Base-by-base conservation (phyloP, 768 basidiomycete genomes). In the Phanerochaete carnosa region DNA sequence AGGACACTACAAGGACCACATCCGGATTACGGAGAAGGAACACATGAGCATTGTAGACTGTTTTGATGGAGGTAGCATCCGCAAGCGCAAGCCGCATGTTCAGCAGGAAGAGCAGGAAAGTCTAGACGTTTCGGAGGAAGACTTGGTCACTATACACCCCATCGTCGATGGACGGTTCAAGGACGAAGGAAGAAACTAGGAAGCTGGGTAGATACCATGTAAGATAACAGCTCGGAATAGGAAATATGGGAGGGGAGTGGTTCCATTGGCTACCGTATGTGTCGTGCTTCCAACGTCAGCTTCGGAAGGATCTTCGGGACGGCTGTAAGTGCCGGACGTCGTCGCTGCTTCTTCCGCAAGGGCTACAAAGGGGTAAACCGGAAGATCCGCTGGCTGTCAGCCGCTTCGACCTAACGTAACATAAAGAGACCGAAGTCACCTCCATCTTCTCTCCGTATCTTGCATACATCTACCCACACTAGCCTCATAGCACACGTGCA, bases 1-100 rank as follows among this genome's bases (percentile, higher is more conserved):
- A 45, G 70, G 71, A 26, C 86, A 88, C 67, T 86, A 88, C 69
- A 76, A 74, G 64, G 78, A 85, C 56, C 78, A 86, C 53, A 75
- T 92, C 64, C 79, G 80, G 57, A 78, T 92, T 26, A 78, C 83
- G 12, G 75, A 77, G 35, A 77, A 80, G 43, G 90, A 94, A 70
- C 86, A 94, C 68, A 92, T 95, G 92, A 86, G 82, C 63, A 69
- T 67, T 7, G 85, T 95, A 0, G 93, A 96, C 70, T 80, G 80
- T 47, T 90, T 85, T 69, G 86, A 92, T 65, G 90, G 90, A 5
- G 65, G 67, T 28, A 65, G 49, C 57, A 58, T 63, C 58, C 62
- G 68, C 28, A 59, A 63, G 45, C 65, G 50, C 55, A 59, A 45
- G 39, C 28, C 19, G 45, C 26, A 50, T 43, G 59, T 51, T 13